A percentile compares a stretch with the other conserved stretches of the same genome.
Conservation (phyloP, 371 early-diverging fungal genomes). For the Dinochytrium kinnereticum region DNA sequence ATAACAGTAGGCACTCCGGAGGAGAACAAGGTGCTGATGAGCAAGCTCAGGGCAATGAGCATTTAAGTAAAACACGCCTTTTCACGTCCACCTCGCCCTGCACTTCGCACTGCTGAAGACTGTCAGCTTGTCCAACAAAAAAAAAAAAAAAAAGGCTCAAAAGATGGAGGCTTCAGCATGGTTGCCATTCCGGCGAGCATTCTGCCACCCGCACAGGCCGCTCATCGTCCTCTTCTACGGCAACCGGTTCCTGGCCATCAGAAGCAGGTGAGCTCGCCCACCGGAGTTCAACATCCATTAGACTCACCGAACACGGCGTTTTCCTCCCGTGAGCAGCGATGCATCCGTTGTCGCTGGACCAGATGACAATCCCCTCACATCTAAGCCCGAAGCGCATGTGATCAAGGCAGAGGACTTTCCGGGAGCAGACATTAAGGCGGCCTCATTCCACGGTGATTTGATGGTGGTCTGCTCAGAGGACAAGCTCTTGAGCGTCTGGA, state of each 20-base stretch:
- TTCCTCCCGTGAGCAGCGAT: background rate
- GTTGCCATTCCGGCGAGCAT: background rate
- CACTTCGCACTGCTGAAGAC: background rate
- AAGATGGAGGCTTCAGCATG: background rate
- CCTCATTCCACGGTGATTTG: background rate
- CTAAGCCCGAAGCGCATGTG: background rate
- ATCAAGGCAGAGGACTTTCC: constrained; percentile 15
- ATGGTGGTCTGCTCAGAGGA: constrained; percentile 26
- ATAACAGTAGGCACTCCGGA: constrained; percentile 89
- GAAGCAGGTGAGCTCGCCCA: too few relatives aligned
- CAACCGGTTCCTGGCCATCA: background rate
- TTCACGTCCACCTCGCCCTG: too few relatives aligned
- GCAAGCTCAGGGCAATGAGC: constrained; percentile 17
- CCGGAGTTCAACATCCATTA: too few relatives aligned
- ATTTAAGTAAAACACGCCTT: too few relatives aligned
- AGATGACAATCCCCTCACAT: background rate
- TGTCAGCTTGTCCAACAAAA: background rate
- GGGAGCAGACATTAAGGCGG: background rate
- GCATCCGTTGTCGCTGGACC: background rate
- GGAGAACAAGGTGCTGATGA: constrained; percentile 68
- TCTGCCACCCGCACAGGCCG: background rate
- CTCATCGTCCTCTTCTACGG: background rate
- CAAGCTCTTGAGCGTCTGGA: constrained; percentile 21
- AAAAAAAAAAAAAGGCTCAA: background rate
- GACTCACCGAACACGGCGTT: too few relatives aligned